Base-by-base conservation (phyloP, 805 yeast species). In the Kregervanrija pseudodelftensis region DNA sequence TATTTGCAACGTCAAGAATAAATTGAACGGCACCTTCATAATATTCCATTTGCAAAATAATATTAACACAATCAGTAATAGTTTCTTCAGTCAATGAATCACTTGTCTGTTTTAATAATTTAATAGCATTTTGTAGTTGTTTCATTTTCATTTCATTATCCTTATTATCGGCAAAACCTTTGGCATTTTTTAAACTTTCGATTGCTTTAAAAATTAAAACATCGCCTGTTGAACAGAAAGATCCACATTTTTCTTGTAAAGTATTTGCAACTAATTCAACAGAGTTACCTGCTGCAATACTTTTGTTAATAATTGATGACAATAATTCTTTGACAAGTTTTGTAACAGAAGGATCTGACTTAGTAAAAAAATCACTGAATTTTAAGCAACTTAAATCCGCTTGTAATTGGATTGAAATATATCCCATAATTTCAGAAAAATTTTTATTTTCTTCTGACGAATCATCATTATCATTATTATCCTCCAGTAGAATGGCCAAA, bases 151-250 rank as follows among this genome's bases (percentile, higher is more conserved):
- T 61, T 43, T 90, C 96, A 36, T 74, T 73, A 58, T 90, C 96
- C 54, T 80, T 79, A 51, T 77, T 76, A 22, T 70, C 63, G 2
- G 86, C 87, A 48, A 80, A 77, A 46, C 80, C 85, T 56, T 82
- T 85, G 1, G 98, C 97, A 55, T 83, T 80, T 46, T 91, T 85
- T 55, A 93, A 70, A 61, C 85, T 89, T 61, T 93, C 99, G 54
- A 89, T 80, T 0, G 97, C 98, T 63, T 91, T 85, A 71, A 90
- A 93, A 11, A 93, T 86, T 48, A 89, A 74, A 28, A 93, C 96
- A 64, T 93, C 99, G 52, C 85, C 87, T 12, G 95, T 79, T 0
- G 97, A 87, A 58, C 98, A 93, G 64, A 89, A 93, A 0, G 95
- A 80, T 1, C 95, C 95, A 69, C 99, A 93, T 48, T 91, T 81